Evolutionary conservation across 2,329 filamentous ascomycete genomes (phyloP).

Genomic region (Ramichloridium luteum): DNA sequence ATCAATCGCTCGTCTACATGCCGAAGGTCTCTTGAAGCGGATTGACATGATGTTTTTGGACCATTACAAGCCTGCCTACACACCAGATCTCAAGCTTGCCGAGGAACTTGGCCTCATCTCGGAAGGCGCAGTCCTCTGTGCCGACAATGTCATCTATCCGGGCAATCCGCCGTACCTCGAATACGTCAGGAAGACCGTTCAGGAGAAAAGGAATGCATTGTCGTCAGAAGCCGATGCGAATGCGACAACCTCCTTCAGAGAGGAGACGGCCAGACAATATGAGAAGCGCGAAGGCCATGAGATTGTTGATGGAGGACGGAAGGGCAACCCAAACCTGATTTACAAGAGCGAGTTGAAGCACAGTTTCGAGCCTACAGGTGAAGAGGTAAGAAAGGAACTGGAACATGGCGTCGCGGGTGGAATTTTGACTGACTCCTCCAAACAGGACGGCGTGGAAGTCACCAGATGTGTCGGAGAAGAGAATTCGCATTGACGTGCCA

Average conservation of each 20-base stretch:
- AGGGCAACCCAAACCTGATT: constrained; percentile 51
- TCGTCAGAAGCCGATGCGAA: too few relatives aligned
- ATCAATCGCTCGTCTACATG: constrained; percentile 50
- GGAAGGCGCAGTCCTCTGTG: constrained; percentile 50
- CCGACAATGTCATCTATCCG: constrained; percentile 60
- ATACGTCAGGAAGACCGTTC: constrained; percentile 54
- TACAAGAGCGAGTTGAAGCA: constrained; percentile 53
- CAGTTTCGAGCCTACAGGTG: constrained; percentile 57
- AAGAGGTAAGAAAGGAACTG: constrained; percentile 44
- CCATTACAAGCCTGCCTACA: constrained; percentile 68
- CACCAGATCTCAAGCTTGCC: constrained; percentile 61
- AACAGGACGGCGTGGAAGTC: constrained; percentile 54
- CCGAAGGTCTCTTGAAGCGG: constrained; percentile 39
- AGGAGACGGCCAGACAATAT: constrained; percentile 38
- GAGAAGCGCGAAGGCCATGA: constrained; percentile 35
- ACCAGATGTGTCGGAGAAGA: constrained; percentile 42
- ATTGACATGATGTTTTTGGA: constrained; percentile 70
- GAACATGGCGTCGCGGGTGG: constrained; percentile 3
- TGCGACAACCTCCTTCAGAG: too few relatives aligned
- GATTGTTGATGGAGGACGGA: constrained; percentile 27
- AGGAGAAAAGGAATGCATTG: constrained; percentile 45
- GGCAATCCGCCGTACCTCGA: constrained; percentile 59
- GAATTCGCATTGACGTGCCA: too few relatives aligned
- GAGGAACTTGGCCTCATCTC: constrained; percentile 56
- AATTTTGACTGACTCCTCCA: constrained; percentile 11